Evolutionary conservation across 805 yeast species (phyloP).

Genomic region (Schwanniomyces yamadae): DNA sequence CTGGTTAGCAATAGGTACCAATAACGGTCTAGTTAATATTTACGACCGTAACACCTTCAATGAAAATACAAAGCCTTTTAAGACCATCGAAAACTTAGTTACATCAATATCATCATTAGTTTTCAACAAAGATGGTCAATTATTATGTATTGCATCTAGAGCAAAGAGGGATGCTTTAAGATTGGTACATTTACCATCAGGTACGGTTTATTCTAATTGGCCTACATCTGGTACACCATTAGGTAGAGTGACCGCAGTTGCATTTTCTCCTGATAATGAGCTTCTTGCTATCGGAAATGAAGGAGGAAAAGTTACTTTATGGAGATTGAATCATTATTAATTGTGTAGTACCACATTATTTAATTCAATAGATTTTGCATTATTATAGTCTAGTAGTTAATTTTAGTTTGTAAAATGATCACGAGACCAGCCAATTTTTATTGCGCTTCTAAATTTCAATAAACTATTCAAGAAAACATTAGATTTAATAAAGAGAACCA

Average conservation of each 20-base stretch:
- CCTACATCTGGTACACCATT: constrained; percentile 96
- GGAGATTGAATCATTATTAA: constrained; percentile 82
- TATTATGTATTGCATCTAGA: constrained; percentile 81
- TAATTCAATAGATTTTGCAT: too few relatives aligned
- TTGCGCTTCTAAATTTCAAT: background rate
- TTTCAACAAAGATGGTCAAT: constrained; percentile 86
- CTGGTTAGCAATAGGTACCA: constrained; percentile 87
- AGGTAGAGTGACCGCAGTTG: constrained; percentile 83
- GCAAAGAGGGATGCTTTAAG: constrained; percentile 83
- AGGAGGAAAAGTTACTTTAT: constrained; percentile 83
- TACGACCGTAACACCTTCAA: constrained; percentile 56
- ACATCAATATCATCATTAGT: constrained; percentile 72
- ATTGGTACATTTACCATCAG: constrained; percentile 82
- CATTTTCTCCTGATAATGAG: constrained; percentile 78
- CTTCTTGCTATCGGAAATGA: constrained; percentile 89
- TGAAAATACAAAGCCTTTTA: constrained; percentile 49
- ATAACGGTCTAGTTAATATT: constrained; percentile 84
- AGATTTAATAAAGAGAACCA: background rate
- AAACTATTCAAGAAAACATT: background rate
- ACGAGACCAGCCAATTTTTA: background rate
- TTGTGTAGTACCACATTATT: background rate
- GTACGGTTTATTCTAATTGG: constrained; percentile 90
- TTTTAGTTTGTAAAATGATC: background rate
- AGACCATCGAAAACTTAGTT: constrained; percentile 72
- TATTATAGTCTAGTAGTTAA: too few relatives aligned